Evolutionary conservation across 2,329 filamentous ascomycete species (phyloP).

Genomic region (Penicillium verrucosum): DNA sequence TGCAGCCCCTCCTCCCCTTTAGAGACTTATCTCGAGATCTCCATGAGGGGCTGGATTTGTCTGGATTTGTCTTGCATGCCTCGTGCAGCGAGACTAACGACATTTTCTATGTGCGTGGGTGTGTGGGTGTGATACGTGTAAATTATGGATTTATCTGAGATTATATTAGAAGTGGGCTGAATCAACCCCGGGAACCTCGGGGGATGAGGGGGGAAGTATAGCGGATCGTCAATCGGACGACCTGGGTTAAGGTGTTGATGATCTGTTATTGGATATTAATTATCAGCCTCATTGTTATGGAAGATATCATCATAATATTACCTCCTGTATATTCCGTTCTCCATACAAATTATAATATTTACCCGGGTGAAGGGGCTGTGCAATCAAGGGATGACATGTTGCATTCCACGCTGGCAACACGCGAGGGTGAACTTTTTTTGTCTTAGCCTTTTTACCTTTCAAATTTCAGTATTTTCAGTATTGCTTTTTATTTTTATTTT

Average conservation of each 20-base stretch:
- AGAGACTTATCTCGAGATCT: background rate
- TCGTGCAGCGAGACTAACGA: slow-evolving; percentile 6
- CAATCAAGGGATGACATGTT: slow-evolving; percentile 28
- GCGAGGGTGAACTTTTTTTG: slow-evolving; percentile 7
- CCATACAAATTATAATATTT: background rate
- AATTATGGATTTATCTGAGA: background rate
- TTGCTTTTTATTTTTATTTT: background rate
- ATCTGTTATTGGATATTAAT: background rate
- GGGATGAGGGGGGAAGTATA: background rate
- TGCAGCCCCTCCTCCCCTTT: background rate
- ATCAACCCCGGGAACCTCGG: background rate
- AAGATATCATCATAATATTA: background rate
- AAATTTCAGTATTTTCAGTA: background rate
- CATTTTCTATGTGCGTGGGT: background rate
- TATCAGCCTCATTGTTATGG: background rate
- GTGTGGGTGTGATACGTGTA: slow-evolving; percentile 1
- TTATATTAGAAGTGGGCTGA: background rate
- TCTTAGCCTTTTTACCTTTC: background rate
- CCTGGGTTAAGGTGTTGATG: background rate
- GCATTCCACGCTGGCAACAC: slow-evolving; percentile 20
- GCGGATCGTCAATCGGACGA: background rate
- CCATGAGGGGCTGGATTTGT: background rate
- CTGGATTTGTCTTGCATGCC: slow-evolving; percentile 7
- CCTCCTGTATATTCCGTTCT: background rate
- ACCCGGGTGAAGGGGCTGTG: slow-evolving; percentile 16